Percentiles rank a stretch among this genome's conserved stretches.
These are phyloP conservation scores for Penicillium diatomitis DNA, from an alignment of 495 filamentous ascomycete genomes.

Conservation along the genomic window DNA sequence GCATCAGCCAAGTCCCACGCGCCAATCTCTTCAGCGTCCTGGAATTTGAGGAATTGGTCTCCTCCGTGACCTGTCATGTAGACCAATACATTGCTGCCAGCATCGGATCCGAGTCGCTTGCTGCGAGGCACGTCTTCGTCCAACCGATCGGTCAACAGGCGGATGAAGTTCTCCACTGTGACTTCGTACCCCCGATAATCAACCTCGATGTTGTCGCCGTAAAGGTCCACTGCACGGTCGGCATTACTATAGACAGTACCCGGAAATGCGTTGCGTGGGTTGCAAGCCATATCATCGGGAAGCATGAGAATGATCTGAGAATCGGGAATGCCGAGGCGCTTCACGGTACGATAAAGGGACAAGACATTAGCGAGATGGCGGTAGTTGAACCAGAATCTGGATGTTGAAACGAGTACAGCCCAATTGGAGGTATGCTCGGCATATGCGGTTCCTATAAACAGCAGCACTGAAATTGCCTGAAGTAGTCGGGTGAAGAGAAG, in stretches of 20 bases:
- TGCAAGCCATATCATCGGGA: conserved; percentile 98
- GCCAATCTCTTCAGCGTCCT: conserved; percentile 95
- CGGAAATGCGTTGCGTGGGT: conserved; percentile 94
- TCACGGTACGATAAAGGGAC: conserved; percentile 95
- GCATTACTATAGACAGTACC: conserved; percentile 98
- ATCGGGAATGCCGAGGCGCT: conserved; percentile 94
- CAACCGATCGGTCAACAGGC: conserved; percentile 85
- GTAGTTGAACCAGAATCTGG: conserved; percentile 99
- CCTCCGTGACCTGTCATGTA: conserved; percentile 99
- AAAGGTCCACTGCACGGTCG: conserved; percentile 88
- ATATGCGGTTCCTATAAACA: conserved; percentile 32
- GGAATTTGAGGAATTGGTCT: conserved; percentile 98
- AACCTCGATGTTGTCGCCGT: conserved; percentile 98
- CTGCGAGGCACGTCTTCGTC: conserved; percentile 87
- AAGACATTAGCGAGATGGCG: conserved; percentile 96
- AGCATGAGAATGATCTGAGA: conserved; percentile 99
- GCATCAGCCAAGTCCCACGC: conserved; percentile 94
- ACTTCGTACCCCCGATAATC: conserved; percentile 98
- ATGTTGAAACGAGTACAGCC: conserved; percentile 97
- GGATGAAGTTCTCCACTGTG: conserved; percentile 97
- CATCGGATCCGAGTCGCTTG: conserved; percentile 85
- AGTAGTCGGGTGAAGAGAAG: conserved; percentile 18
- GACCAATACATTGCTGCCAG: conserved; percentile 89
- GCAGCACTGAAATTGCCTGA: conserved; percentile 32
- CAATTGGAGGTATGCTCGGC: conserved; percentile 95